Base-by-base conservation (phyloP, 2,329 filamentous ascomycete species). In the Colletotrichum orbiculare region DNA sequence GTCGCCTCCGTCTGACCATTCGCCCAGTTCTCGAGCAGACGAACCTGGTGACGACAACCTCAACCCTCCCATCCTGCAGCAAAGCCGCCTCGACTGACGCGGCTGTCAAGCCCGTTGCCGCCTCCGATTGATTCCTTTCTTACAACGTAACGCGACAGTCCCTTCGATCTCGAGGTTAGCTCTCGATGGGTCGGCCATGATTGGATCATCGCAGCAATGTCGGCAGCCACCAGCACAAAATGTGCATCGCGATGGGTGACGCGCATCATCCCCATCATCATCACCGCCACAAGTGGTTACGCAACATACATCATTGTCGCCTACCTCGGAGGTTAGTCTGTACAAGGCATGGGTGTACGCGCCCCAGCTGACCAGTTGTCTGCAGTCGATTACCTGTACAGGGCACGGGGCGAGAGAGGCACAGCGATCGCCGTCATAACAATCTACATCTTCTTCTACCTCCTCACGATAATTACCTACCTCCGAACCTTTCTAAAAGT, bases 311-410 rank as follows among this genome's bases (percentile, higher is more conserved):
- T 89, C 12, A 76, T 94, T 53, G 87, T 91, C 53, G 88, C 85
- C 67, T 83, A 84, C 49, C 77, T 94, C 67, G 91, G 90, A 74
- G 81, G 91, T 94, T 77, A 73, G 89, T 81, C 64, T 5, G 25
- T 25, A 25, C 25, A 25, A 25, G 25, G 4, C 25, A 25, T 25
- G 4, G 25, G 25, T 25, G 25, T 25, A 25, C 25, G 25, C 25
- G 25, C 25, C 25, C 25, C 5, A 25, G 25, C 25, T 25, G 25
- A 25, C 25, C 25, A 25, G 25, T 25, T 25, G 25, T 41, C 66
- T 63, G 60, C 72, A 93, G 91, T 95, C 69, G 81, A 91, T 70
- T 94, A 93, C 74, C 85, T 97, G 49, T 81, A 94, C 67, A 76
- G 72, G 70, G 71, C 74, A 49, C 74, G 72, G 75, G 77, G 73